Conservation (phyloP, 305 asterid genomes). For the Fraxinus xanthoxyloides region DNA sequence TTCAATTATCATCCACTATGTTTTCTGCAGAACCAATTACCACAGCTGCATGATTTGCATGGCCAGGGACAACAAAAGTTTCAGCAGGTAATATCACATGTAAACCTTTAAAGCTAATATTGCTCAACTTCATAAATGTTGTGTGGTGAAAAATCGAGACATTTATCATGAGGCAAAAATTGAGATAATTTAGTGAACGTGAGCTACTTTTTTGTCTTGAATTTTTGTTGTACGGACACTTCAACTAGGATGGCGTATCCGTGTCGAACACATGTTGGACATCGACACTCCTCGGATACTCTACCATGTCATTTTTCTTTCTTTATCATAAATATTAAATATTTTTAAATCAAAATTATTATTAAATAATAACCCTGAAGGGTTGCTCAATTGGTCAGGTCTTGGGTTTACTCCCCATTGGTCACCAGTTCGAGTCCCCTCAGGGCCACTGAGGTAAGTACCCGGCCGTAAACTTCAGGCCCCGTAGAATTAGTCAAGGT, state of each 20-base stretch:
- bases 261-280: not conserved
- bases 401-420: too few relatives aligned
- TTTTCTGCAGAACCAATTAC: conserved; percentile 59
- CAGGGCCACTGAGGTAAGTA: too few relatives aligned
- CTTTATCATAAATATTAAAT: too few relatives aligned
- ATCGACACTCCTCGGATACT: not conserved
- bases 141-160: conserved; percentile 8
- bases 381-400: too few relatives aligned
- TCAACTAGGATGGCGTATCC: not conserved
- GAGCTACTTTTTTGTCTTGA: not conserved
- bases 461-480: too few relatives aligned
- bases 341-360: too few relatives aligned
- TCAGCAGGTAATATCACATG: conserved; percentile 51
- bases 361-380: too few relatives aligned
- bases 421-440: too few relatives aligned
- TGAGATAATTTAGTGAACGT: conserved; percentile 5
- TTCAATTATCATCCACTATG: conserved; percentile 15
- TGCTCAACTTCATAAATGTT: conserved; percentile 10
- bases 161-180: conserved; percentile 9
- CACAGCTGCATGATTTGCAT: conserved; percentile 72
- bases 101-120: conserved; percentile 7
- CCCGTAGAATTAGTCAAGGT: too few relatives aligned
- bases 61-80: conserved; percentile 70
- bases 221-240: not conserved
- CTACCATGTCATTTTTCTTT: not conserved